A percentile compares a stretch with the other conserved stretches of the same genome.
Conservation (phyloP, 73 alveolate genomes). For the Effrenium voratum region DNA sequence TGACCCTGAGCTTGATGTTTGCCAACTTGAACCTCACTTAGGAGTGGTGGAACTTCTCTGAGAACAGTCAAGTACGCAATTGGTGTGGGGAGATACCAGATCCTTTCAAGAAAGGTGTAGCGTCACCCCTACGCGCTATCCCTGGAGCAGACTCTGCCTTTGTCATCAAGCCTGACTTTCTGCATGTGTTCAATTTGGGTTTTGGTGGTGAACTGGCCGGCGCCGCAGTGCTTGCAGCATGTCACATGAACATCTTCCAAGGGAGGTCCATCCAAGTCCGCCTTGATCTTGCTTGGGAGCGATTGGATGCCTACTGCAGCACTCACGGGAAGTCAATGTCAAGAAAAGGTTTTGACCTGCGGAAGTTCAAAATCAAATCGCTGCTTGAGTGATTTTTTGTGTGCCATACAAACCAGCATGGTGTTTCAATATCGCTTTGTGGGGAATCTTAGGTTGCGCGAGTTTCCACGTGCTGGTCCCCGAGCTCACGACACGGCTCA, state of each 20-base stretch:
- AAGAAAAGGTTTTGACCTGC: not conserved
- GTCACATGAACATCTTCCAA: not conserved
- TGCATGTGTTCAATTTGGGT: slow-evolving; percentile 18
- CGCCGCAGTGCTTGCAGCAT: not conserved
- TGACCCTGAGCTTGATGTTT: too few relatives aligned
- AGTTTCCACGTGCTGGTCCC: not conserved
- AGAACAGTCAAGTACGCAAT: not conserved
- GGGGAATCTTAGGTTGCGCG: not conserved
- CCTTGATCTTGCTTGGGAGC: not conserved
- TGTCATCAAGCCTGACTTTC: not conserved
- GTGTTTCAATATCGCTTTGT: not conserved
- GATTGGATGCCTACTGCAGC: not conserved
- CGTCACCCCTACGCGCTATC: not conserved
- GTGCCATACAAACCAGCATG: not conserved
- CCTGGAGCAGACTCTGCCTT: not conserved
- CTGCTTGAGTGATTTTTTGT: not conserved
- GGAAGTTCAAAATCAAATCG: not conserved
- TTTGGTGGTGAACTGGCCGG: slow-evolving; percentile 8
- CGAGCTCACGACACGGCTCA: slow-evolving; percentile 1
- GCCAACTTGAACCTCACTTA: too few relatives aligned
- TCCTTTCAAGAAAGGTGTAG: not conserved
- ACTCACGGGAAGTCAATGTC: not conserved
- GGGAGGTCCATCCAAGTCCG: not conserved
- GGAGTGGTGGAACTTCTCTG: slow-evolving; percentile 48
- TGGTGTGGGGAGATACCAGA: not conserved